Conservation (phyloP, 1,139 yeast species). For the Pichia sp. region DNA sequence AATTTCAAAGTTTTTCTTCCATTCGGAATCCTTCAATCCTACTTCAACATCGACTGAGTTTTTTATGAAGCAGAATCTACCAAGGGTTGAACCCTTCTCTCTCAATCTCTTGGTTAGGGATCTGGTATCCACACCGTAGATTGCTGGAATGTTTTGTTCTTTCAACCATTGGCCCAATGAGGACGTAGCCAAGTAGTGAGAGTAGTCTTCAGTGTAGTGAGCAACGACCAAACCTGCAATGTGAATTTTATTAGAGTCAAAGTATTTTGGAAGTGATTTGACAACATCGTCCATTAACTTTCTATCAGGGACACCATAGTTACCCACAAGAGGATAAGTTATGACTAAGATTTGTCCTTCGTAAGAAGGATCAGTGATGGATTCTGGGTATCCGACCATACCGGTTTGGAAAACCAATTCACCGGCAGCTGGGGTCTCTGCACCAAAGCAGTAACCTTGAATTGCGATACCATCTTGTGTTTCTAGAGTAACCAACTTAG, state of each 20-base stretch:
- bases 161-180: conserved; percentile 93
- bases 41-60: conserved; percentile 38
- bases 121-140: conserved; percentile 97
- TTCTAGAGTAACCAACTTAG: conserved; percentile 72
- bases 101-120: conserved; percentile 89
- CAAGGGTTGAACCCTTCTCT: conserved; percentile 87
- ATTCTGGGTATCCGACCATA: conserved; percentile 99
- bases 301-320: conserved; percentile 98
- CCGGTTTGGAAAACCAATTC: conserved; percentile 99
- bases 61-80: conserved; percentile 66
- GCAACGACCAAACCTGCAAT: conserved; percentile 97
- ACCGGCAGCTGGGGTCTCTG: conserved; percentile 85
- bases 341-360: conserved; percentile 96
- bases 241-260: conserved; percentile 88
- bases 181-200: conserved; percentile 88
- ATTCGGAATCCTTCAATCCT: conserved; percentile 33
- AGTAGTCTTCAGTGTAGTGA: conserved; percentile 92
- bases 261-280: conserved; percentile 79
- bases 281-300: conserved; percentile 68
- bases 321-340: conserved; percentile 95
- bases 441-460: conserved; percentile 98
- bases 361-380: conserved; percentile 97
- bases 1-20: conserved; percentile 63
- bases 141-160: conserved; percentile 88
- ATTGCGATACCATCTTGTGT: conserved; percentile 84